A percentile compares a stretch with the other conserved stretches of the same genome.
Evolutionary conservation across 179 eudicot genomes (phyloP).

Genomic region (Beta macrorhiza): DNA sequence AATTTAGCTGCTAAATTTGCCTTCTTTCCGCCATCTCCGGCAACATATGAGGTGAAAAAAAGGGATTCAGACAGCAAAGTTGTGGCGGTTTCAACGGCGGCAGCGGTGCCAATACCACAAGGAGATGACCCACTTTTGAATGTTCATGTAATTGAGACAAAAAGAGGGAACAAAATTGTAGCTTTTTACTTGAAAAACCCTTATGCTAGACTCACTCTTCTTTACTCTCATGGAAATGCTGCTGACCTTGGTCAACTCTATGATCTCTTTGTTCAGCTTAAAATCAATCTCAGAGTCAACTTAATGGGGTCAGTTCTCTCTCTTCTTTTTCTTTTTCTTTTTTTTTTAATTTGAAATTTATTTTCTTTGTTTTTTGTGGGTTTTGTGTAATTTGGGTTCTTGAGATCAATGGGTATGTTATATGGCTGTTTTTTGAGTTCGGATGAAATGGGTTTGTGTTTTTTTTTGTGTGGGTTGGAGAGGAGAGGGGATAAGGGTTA

Average conservation of each 20-base stretch:
- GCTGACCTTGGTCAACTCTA: conserved; percentile 96
- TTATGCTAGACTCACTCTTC: conserved; percentile 71
- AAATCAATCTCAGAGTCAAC: conserved; percentile 92
- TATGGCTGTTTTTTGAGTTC: neutral
- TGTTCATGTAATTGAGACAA: conserved; percentile 64
- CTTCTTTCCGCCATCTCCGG: conserved; percentile 85
- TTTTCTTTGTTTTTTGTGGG: conserved; percentile 2
- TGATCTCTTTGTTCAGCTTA: conserved; percentile 93
- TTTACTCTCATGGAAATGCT: conserved; percentile 96
- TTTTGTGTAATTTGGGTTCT: conserved; percentile 19
- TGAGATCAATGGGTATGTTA: neutral
- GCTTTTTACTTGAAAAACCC: conserved; percentile 82
- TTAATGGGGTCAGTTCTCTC: conserved; percentile 57
- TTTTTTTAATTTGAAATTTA: neutral
- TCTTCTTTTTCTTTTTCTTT: neutral
- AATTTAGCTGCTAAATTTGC: conserved; percentile 86
- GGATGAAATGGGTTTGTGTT: neutral
- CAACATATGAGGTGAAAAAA: conserved; percentile 75
- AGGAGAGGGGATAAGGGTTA: neutral
- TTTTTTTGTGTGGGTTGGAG: neutral
- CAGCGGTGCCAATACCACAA: conserved; percentile 50
- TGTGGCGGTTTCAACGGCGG: conserved; percentile 55
- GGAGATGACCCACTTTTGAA: conserved; percentile 62
- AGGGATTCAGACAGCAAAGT: conserved; percentile 52
- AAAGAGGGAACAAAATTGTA: conserved; percentile 76